phyloP scores from a whole-genome alignment of 495 filamentous ascomycete species.

The Beverwykella pulmonaria region DNA sequence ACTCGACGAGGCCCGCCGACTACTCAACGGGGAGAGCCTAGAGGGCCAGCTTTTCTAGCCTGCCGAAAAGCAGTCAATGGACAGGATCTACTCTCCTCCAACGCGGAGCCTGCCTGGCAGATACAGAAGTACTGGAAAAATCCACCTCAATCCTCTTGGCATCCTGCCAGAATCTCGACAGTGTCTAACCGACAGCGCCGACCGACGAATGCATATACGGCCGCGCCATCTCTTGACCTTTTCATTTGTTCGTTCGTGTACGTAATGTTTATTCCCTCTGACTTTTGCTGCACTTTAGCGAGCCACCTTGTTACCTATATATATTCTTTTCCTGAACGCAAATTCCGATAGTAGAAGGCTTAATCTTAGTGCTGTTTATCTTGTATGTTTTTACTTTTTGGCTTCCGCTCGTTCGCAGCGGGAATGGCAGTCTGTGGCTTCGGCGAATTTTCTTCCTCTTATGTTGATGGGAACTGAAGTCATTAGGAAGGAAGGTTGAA shows the following conservation, averaged over 20 bases:
- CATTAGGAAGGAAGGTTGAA: not conserved
- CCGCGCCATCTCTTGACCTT: not conserved
- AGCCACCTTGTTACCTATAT: not conserved
- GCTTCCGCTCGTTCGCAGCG: not conserved
- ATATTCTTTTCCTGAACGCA: not conserved
- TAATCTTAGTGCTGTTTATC: not conserved
- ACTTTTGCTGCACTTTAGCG: constrained; percentile 24
- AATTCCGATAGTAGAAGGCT: not conserved
- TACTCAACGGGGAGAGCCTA: constrained; percentile 61
- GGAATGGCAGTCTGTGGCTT: not conserved
- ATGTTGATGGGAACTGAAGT: not conserved
- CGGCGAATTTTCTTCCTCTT: not conserved
- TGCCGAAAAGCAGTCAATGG: too few relatives aligned
- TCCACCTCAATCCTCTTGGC: too few relatives aligned
- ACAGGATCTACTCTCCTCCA: too few relatives aligned
- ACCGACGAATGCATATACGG: not conserved
- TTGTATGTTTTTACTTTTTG: not conserved
- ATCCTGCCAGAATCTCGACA: too few relatives aligned
- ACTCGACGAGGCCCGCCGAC: constrained; percentile 71
- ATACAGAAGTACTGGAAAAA: too few relatives aligned
- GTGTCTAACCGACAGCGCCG: not conserved
- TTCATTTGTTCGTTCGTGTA: constrained; percentile 9
- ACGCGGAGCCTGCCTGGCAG: too few relatives aligned
- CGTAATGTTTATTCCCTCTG: constrained; percentile 19
- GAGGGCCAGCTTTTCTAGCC: constrained; percentile 26